A percentile compares a stretch with the other conserved stretches of the same genome.
phyloP scores from a whole-genome alignment of 345 rosid species.

The Syzygium grande region DNA sequence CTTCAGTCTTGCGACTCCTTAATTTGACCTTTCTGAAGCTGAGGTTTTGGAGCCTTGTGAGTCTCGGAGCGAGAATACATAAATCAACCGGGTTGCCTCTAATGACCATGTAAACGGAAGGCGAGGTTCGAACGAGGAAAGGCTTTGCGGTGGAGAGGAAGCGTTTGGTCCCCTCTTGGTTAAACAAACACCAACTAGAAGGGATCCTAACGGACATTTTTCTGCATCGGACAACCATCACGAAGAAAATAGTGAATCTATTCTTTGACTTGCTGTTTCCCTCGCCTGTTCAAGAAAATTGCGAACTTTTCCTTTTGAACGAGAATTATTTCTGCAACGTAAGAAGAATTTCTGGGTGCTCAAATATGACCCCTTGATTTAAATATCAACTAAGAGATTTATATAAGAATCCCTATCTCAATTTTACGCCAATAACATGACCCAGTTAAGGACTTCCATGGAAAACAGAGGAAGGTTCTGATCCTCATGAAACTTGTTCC shows the following conservation, averaged over 20 bases:
- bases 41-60: not conserved
- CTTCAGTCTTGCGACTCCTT: not conserved
- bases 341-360: not conserved
- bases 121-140: not conserved
- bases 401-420: not conserved
- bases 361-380: not conserved
- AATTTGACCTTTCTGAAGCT: not conserved
- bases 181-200: not conserved
- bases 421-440: not conserved
- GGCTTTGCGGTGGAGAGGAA: not conserved
- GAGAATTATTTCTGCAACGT: not conserved
- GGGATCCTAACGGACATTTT: not conserved
- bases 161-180: not conserved
- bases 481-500: no score
- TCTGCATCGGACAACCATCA: not conserved
- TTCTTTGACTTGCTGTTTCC: not conserved
- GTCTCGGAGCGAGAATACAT: not conserved
- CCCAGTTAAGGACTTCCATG: not conserved
- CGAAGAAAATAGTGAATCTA: not conserved
- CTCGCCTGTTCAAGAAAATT: not conserved
- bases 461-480: not conserved
- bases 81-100: not conserved
- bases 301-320: not conserved
- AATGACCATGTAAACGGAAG: not conserved
- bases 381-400: not conserved